Evolutionary conservation across 1,139 yeast genomes (phyloP), one percentile per base, ranked within the genome.

Genomic region (Nematodospora anomalae): DNA sequence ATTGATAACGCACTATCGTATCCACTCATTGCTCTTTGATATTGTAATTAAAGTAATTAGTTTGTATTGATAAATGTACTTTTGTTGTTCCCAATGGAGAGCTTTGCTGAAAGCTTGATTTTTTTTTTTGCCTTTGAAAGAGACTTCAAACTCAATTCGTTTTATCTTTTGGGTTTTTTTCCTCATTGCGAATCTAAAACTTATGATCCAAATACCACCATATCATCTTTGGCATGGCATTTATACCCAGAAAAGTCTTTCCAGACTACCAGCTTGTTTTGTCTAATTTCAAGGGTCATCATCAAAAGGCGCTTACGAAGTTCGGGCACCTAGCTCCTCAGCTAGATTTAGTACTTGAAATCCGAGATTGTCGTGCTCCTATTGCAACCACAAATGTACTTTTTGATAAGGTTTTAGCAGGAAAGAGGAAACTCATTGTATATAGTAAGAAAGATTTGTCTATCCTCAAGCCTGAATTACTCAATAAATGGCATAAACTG

Each of bases 1-100:
- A 92, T 95, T 43, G 97, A 90, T 57, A 92, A 79, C 44, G 98
- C 98, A 77, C 98, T 83, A 67, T 92, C 98, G 96, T 92, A 92
- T 45, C 98, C 97, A 76, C 97, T 87, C 98, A 92, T 53, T 31
- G 12, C 36, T 20, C 15, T 26, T 20, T 14, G 22, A 35, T 26
- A 32, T 34, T 24, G 30, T 33, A 18, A 29, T 24, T 24, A n/a
- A n/a, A n/a, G n/a, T n/a, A n/a, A n/a, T n/a, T n/a, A n/a, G n/a
- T n/a, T n/a, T n/a, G n/a, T n/a, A n/a, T n/a, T n/a, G n/a, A n/a
- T n/a, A n/a, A n/a, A n/a, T n/a, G n/a, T n/a, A n/a, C n/a, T n/a
- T n/a, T n/a, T n/a, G n/a, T n/a, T n/a, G n/a, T n/a, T n/a, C n/a
- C n/a, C n/a, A n/a, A n/a, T n/a, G n/a, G n/a, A n/a, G n/a, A n/a